Evolutionary conservation across 768 basidiomycete species (phyloP), one percentile per base, ranked within the genome.

Genomic region (Russula griseocarnosa): DNA sequence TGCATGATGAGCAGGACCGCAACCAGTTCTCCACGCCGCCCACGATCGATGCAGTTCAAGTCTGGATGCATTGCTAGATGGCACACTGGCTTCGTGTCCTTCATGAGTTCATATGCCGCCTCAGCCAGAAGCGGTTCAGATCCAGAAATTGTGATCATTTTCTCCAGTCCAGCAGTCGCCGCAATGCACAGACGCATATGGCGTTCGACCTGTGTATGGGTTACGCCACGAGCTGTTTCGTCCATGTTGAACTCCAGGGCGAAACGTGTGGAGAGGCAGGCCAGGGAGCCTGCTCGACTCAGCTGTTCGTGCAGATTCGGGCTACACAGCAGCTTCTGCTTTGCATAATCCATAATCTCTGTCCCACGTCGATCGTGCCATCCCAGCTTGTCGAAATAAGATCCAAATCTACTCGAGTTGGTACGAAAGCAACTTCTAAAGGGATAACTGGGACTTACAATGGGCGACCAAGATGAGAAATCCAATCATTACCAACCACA

Each of bases 391-490:
- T 55, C 53, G 1, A 26, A 44, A 28, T 26, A 10, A 5, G 47
- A 7, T 2, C 34, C 57, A 6, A 58, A 49, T 28, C 57, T 49
- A 36, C 34, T 49, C 22, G 18, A 11, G 18, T 28, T 20, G 30
- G 13, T 7, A 54, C n/a, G 22, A 20, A 7, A 60, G 10, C 10
- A 20, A 9, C 28, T 32, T 3, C 30, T 8, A 8, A 55, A 36
- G 0, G 22, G 16, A 20, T 20, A 11, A 7, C 0, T 13, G 34
- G 16, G 28, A 55, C 54, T 3, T 22, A 61, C 61, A 61, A 24
- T 47, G 61, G 53, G 8, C 54, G 61, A 20, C 61, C 54, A 1
- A 61, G 46, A 36, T 55, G 54, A 26, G 34, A 36, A 1, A 49
- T 49, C 61, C 61, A 61, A 9, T 55, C 26, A 1, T 14, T 26